phyloP scores from a whole-genome alignment of 257 asterid genomes.

The Nicotiana obtusifolia region DNA sequence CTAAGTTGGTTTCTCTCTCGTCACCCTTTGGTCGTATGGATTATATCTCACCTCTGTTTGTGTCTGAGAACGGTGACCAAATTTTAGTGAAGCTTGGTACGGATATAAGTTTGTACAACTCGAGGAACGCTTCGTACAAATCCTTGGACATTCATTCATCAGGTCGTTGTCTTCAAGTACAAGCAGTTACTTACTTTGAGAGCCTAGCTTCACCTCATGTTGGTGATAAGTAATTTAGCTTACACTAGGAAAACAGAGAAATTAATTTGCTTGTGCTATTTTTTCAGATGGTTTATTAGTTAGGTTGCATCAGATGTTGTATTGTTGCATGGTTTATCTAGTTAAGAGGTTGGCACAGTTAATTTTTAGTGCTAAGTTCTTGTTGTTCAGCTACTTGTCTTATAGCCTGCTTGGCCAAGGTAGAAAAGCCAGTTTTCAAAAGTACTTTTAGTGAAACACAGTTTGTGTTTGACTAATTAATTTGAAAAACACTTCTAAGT shows the following conservation, averaged over 20 bases:
- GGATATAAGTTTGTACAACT: slow-evolving; percentile 10
- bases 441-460: too few relatives aligned
- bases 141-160: not conserved
- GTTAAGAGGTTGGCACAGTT: not conserved
- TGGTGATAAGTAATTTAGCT: not conserved
- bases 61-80: slow-evolving; percentile 21
- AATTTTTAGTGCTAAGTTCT: not conserved
- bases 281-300: not conserved
- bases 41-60: slow-evolving; percentile 11
- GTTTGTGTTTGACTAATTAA: too few relatives aligned
- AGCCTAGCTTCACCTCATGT: slow-evolving; percentile 20
- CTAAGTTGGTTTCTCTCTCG: slow-evolving; percentile 13
- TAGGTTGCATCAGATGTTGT: not conserved
- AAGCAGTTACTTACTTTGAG: slow-evolving; percentile 19
- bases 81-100: slow-evolving; percentile 13
- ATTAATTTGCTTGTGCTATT: not conserved
- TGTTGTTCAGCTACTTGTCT: not conserved
- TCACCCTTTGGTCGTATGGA: not conserved
- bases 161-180: not conserved
- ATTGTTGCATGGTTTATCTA: not conserved
- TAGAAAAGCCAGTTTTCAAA: too few relatives aligned
- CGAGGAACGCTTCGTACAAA: not conserved
- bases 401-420: too few relatives aligned
- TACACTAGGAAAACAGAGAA: not conserved
- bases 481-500: too few relatives aligned